Base-by-base conservation (phyloP, 495 filamentous ascomycete genomes). In the Penicillium diatomitis region DNA sequence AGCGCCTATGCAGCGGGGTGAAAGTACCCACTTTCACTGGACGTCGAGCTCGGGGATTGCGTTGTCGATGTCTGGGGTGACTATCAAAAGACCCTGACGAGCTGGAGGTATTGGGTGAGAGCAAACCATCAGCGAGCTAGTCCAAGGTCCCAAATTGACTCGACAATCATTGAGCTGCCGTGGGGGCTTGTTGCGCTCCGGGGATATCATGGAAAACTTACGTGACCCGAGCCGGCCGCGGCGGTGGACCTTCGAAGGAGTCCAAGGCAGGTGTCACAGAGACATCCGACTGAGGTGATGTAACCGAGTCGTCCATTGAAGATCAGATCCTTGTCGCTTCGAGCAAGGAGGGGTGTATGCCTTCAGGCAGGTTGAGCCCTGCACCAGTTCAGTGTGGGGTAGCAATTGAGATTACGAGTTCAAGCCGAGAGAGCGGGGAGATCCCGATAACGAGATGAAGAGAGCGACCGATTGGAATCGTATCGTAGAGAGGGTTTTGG, bases 41-140 rank as follows among this genome's bases (percentile, higher is more conserved):
- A 62, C 81, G 80, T 58, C 85, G 78, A 31, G 76, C 73, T 50
- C 86, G 88, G 2, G 81, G 82, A 31, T 84, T 80, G 37, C 88
- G 78, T 51, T 69, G 79, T 55, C 91, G 86, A 52, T 95, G 88
- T 57, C 88, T 75, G 48, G 84, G 71, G 3, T 85, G 86, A 51
- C 81, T 87, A 49, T 84, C 77, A 50, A 76, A 80, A 20, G 73
- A 75, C 31, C 76, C 69, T 6, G 63, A 57, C 9, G 77, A 77
- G 32, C 76, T 80, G 35, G n/a, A 50, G 40, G 32, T 8, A 12
- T 10, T 12, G 11, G 27, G 3, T 11, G 8, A 38, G 35, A 31
- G 42, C n/a, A 30, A 31, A 20, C 4, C n/a, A 9, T 44, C n/a
- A 44, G 41, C 31, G 32, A 44, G 20, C 2, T 20, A 1, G 31